phyloP scores from a whole-genome alignment of 2,329 filamentous ascomycete genomes.

The Talaromyces pinophilus region DNA sequence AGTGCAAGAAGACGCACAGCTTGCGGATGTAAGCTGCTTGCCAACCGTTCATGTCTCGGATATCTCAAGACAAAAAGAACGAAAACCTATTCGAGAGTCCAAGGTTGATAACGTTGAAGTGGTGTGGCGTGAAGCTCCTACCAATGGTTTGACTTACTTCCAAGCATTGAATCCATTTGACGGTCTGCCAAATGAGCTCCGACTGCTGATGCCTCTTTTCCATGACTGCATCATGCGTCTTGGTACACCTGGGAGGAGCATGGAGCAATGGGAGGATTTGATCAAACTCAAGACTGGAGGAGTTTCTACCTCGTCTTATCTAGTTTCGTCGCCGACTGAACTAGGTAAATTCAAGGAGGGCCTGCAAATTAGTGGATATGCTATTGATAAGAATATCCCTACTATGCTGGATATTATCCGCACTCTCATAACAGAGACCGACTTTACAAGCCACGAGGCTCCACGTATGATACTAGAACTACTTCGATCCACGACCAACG shows the following conservation, averaged over 20 bases:
- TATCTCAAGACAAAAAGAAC: conserved; percentile 77
- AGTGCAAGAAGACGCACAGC: conserved; percentile 80
- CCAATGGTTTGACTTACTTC: conserved; percentile 96
- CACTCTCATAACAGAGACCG: conserved; percentile 78
- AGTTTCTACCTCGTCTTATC: conserved; percentile 79
- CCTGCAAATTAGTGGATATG: conserved; percentile 79
- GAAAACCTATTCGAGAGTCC: conserved; percentile 64
- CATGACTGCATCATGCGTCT: conserved; percentile 91
- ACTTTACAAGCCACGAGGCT: conserved; percentile 83
- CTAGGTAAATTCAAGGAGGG: conserved; percentile 75
- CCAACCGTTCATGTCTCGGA: conserved; percentile 87
- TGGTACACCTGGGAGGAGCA: conserved; percentile 81
- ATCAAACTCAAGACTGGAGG: conserved; percentile 97
- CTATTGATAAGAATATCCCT: conserved; percentile 83
- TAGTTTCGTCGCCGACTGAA: conserved; percentile 74
- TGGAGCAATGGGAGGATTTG: conserved; percentile 92
- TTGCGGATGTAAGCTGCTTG: conserved; percentile 81
- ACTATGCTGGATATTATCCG: conserved; percentile 86
- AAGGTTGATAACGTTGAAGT: conserved; percentile 65
- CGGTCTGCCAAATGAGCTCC: conserved; percentile 78
- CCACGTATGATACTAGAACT: conserved; percentile 82
- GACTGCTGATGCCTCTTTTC: conserved; percentile 83
- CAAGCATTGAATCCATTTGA: conserved; percentile 80
- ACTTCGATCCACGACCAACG: conserved; percentile 81
- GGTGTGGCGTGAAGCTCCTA: conserved; percentile 89